Evolutionary conservation across 192 early-diverging fungal genomes (phyloP).

Genomic region (Backusella parvicylindrica): DNA sequence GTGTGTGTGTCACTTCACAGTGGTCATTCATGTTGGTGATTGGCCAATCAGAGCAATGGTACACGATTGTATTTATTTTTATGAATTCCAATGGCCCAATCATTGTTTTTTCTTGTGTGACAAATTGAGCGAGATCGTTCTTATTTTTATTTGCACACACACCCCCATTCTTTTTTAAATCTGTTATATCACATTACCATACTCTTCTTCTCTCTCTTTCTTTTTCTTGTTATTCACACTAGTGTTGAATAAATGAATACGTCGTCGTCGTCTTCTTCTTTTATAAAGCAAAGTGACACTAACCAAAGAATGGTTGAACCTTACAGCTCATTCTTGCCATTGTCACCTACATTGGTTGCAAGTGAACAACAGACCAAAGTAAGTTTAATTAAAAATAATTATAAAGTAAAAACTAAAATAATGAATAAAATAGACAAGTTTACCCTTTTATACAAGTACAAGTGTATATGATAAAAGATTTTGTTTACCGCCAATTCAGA

Average conservation of each 20-base stretch:
- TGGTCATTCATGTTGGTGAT: conserved; percentile 1
- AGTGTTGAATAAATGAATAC: background rate
- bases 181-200: background rate
- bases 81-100: background rate
- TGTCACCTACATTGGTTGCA: background rate
- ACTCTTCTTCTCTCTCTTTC: background rate
- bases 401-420: background rate
- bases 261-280: background rate
- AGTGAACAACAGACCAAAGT: background rate
- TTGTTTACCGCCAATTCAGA: conserved; percentile 5
- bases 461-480: background rate
- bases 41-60: background rate
- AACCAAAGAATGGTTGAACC: background rate
- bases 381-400: background rate
- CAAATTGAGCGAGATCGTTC: background rate
- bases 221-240: background rate
- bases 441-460: background rate
- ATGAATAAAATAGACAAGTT: background rate
- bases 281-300: background rate
- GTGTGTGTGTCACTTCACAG: background rate
- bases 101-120: background rate
- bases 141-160: background rate
- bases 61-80: background rate
- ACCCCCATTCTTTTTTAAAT: conserved; percentile 2
- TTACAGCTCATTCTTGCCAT: background rate